phyloP scores from a whole-genome alignment of 2,329 filamentous ascomycete species.

The Clonostachys solani region DNA sequence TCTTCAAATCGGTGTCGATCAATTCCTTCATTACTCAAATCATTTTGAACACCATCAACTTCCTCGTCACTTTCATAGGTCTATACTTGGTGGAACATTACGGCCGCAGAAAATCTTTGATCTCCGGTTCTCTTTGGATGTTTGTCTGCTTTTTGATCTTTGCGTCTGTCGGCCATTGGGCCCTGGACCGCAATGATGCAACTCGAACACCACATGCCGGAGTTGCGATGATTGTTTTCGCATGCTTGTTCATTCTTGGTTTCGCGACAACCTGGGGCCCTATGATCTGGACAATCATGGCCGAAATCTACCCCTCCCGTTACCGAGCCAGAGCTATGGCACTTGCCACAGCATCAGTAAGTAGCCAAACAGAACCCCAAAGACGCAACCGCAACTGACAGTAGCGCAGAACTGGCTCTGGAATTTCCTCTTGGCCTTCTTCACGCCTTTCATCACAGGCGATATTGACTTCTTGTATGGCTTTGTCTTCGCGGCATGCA shows the following conservation, averaged over 20 bases:
- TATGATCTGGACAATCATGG: constrained; percentile 60
- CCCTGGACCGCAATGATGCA: constrained; percentile 29
- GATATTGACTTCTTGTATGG: constrained; percentile 71
- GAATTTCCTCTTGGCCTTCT: constrained; percentile 75
- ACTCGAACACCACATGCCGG: constrained; percentile 36
- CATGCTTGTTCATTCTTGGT: constrained; percentile 58
- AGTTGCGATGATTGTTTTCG: constrained; percentile 59
- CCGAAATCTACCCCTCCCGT: constrained; percentile 60
- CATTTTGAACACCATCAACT: constrained; percentile 64
- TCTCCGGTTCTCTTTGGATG: constrained; percentile 59
- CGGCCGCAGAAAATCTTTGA: constrained; percentile 59
- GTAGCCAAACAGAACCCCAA: too few species aligned
- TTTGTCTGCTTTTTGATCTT: constrained; percentile 56
- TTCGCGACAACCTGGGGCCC: constrained; percentile 67
- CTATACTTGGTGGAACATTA: constrained; percentile 68
- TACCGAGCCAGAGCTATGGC: constrained; percentile 59
- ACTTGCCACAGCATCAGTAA: constrained; percentile 37
- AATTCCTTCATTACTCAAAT: constrained; percentile 65
- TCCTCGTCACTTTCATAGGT: constrained; percentile 61
- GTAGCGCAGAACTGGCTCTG: constrained; percentile 59
- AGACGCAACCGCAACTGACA: too few species aligned
- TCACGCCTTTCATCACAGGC: constrained; percentile 73
- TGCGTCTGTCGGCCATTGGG: constrained; percentile 46
- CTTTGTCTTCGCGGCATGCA: constrained; percentile 72
- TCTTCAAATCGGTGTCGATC: constrained; percentile 38